Base-by-base conservation (phyloP, 208 protist species). In the Acanthamoeba lenticulata region DNA sequence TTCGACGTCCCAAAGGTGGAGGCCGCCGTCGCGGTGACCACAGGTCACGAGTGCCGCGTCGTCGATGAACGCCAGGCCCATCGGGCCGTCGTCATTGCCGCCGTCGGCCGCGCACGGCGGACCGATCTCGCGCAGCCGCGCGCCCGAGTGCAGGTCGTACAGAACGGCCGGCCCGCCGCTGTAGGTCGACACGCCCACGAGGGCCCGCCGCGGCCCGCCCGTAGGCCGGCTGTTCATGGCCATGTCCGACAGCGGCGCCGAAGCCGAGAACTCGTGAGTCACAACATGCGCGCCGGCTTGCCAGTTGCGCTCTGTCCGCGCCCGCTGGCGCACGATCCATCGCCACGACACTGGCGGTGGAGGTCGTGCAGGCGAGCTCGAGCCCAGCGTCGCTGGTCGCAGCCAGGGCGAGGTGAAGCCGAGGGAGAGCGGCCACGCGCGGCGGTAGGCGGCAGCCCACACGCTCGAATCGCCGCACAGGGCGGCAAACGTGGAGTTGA, bases 361-460 rank as follows among this genome's bases (percentile, higher is more conserved):
- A 0, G 6, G 36, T 45, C 4, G 65, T 11, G 36, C 9, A 5
- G 47, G 47, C 15, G 47, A 5, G n/a, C 4, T 36, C n/a, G 9
- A 52, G 9, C 15, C 45, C 45, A 19, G 5, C 45, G 45, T 11
- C 0, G 57, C 15, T 21, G 5, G 29, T 6, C 60, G 45, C 9
- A 36, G 69, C 69, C 69, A 79, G 17, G 69, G 69, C 69, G 69
- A 79, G 69, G 69, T 79, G 69, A 79, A 79, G 38, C 36, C 38
- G 36, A 38, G 69, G 69, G 69, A 79, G 38, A 79, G 69, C 69
- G 69, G 69, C 69, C 69, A 79, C 17, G 24, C 34, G 5, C 69
- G 24, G 32, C 44, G 27, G 69, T 47, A 79, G 69, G 44, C 69
- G 38, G 69, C 69, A 17, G 5, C 24, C 69, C 69, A 79, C 69